phyloP scores from a whole-genome alignment of 192 early-diverging fungal species.

The Glomus cerebriforme region DNA sequence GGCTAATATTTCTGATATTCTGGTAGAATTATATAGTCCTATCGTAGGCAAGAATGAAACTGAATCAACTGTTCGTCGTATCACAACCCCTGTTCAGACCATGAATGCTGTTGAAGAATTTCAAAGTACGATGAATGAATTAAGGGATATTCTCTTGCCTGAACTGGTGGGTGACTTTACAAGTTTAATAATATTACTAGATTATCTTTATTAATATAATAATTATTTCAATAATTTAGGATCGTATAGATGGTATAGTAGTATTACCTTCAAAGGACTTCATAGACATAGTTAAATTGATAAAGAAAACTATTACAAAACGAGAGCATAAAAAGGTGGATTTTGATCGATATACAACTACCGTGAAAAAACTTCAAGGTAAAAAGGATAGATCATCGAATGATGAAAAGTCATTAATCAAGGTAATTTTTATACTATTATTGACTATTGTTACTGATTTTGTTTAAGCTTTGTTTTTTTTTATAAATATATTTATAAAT shows the following conservation, averaged over 20 bases:
- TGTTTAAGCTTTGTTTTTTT: too few species aligned
- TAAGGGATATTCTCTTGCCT: conserved; percentile 40
- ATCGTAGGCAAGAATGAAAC: conserved; percentile 23
- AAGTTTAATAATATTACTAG: background rate
- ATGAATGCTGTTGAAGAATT: conserved; percentile 41
- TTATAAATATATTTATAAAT: background rate
- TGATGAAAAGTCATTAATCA: conserved; percentile 69
- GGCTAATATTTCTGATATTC: conserved; percentile 43
- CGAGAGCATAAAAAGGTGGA: conserved; percentile 90
- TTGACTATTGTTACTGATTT: background rate
- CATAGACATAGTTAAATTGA: conserved; percentile 70
- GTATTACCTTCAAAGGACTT: conserved; percentile 81
- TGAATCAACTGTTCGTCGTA: conserved; percentile 36
- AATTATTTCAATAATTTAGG: conserved; percentile 48
- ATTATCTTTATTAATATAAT: background rate
- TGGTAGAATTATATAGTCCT: conserved; percentile 43
- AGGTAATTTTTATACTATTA: conserved; percentile 37
- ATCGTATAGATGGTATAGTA: conserved; percentile 73
- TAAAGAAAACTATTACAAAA: conserved; percentile 86
- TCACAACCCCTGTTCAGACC: conserved; percentile 38
- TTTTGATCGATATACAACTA: conserved; percentile 80
- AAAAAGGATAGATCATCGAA: conserved; percentile 61
- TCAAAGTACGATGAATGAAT: conserved; percentile 38
- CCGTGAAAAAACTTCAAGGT: conserved; percentile 73
- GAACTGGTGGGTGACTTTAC: conserved; percentile 37